Evolutionary conservation across 768 basidiomycete genomes (phyloP).

Genomic region (Boletus speciosus): DNA sequence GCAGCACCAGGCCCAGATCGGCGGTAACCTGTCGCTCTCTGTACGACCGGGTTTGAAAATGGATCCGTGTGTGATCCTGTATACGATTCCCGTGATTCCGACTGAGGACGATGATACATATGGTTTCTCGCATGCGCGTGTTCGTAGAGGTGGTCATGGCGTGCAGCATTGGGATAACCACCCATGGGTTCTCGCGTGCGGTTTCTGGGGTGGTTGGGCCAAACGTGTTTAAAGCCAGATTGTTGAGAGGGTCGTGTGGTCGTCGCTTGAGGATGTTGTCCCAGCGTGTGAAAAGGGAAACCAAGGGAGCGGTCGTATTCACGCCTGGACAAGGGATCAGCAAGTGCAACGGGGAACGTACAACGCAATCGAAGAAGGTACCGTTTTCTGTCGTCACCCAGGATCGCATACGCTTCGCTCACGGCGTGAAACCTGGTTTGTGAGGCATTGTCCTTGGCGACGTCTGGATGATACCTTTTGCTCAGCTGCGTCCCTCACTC

Average conservation of each 20-base stretch:
- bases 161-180: slow-evolving; percentile 6
- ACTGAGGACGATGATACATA: slow-evolving; percentile 1
- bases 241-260: slow-evolving; percentile 25
- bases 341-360: neutral
- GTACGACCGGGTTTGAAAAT: slow-evolving; percentile 25
- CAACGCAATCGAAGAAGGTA: slow-evolving; percentile 9
- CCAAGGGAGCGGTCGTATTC: slow-evolving; percentile 29
- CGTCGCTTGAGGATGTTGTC: slow-evolving; percentile 32
- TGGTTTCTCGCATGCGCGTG: slow-evolving; percentile 1
- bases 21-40: slow-evolving; percentile 25
- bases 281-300: slow-evolving; percentile 6
- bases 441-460: slow-evolving; percentile 36
- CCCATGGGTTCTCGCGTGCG: slow-evolving; percentile 14
- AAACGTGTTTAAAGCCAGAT: slow-evolving; percentile 23
- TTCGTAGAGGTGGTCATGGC: slow-evolving; percentile 11
- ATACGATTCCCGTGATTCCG: slow-evolving; percentile 1
- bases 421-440: slow-evolving; percentile 42
- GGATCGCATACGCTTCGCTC: slow-evolving; percentile 46
- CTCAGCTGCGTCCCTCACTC: slow-evolving; percentile 35
- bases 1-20: neutral
- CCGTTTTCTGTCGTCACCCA: slow-evolving; percentile 46
- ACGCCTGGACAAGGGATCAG: slow-evolving; percentile 19
- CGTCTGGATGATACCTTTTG: slow-evolving; percentile 47
- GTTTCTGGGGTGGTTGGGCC: slow-evolving; percentile 25
- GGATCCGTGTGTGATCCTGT: slow-evolving; percentile 16